phyloP scores from a whole-genome alignment of 1,284 basidiomycete species.

The Cryptococcus amylolentus region DNA sequence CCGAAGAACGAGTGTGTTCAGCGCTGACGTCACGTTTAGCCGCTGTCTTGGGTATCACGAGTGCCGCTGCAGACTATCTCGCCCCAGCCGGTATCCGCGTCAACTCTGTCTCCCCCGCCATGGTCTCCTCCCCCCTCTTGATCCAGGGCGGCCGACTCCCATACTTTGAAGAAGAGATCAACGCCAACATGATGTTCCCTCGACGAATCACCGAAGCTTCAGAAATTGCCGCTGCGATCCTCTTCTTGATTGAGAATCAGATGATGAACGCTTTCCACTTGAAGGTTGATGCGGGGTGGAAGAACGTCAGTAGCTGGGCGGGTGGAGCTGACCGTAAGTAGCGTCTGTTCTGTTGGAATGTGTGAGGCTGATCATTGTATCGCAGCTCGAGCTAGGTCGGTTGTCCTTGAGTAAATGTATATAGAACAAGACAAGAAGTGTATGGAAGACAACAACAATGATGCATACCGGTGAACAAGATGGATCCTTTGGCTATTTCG shows the following conservation, averaged over 20 bases:
- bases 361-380: too few relatives aligned
- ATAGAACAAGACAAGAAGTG: too few relatives aligned
- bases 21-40: conserved; percentile 1
- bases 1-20: neutral
- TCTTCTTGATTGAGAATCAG: conserved; percentile 29
- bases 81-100: conserved; percentile 43
- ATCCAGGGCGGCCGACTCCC: conserved; percentile 3
- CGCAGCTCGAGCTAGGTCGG: too few relatives aligned
- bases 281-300: conserved; percentile 24
- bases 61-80: conserved; percentile 36
- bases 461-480: too few relatives aligned
- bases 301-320: conserved; percentile 17
- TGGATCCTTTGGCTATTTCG: too few relatives aligned
- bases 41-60: conserved; percentile 19
- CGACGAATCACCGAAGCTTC: conserved; percentile 14
- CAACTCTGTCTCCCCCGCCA: conserved; percentile 36
- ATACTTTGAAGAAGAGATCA: conserved; percentile 5
- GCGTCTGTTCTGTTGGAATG: too few relatives aligned
- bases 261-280: conserved; percentile 33
- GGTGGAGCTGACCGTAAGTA: conserved; percentile 14
- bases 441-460: too few relatives aligned
- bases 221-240: conserved; percentile 20
- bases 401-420: too few relatives aligned
- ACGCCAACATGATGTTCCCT: conserved; percentile 13
- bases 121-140: conserved; percentile 29